Evolutionary conservation across 2,329 filamentous ascomycete species (phyloP).

Genomic region (Colletotrichum simmondsii): DNA sequence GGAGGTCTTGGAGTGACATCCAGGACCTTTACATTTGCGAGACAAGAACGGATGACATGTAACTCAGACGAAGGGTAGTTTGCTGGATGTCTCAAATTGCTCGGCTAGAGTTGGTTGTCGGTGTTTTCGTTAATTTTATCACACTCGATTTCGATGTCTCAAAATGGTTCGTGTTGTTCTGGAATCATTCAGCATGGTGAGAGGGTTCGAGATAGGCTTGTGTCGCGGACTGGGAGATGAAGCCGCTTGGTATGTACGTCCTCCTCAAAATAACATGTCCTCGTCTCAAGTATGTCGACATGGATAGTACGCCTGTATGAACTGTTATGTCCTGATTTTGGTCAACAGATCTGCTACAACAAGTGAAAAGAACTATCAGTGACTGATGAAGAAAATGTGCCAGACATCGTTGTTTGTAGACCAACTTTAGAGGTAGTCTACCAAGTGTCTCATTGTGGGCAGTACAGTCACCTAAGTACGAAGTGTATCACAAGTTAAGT

Average conservation of each 20-base stretch:
- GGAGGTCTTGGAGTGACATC: slow-evolving; percentile 22
- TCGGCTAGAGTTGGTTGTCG: background rate
- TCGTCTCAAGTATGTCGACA: too few species aligned
- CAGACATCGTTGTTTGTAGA: background rate
- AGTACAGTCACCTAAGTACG: background rate
- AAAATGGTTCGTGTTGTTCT: background rate
- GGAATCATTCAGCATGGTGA: background rate
- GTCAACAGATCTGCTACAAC: background rate
- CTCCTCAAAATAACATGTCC: background rate
- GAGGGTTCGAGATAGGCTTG: background rate
- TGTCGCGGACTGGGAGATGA: background rate
- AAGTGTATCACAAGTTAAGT: background rate
- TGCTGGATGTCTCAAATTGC: background rate
- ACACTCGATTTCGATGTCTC: background rate
- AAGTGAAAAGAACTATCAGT: background rate
- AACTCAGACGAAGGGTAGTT: background rate
- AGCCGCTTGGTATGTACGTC: too few species aligned
- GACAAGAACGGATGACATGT: background rate
- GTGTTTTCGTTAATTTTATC: accelerated
- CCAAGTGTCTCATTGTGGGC: background rate
- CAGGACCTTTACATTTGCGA: background rate
- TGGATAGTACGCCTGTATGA: background rate
- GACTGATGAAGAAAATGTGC: background rate
- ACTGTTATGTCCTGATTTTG: too few species aligned
- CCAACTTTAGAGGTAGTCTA: background rate